phyloP scores from a whole-genome alignment of 352 stramenopile genomes.

The Phytophthora fragariaefolia region DNA sequence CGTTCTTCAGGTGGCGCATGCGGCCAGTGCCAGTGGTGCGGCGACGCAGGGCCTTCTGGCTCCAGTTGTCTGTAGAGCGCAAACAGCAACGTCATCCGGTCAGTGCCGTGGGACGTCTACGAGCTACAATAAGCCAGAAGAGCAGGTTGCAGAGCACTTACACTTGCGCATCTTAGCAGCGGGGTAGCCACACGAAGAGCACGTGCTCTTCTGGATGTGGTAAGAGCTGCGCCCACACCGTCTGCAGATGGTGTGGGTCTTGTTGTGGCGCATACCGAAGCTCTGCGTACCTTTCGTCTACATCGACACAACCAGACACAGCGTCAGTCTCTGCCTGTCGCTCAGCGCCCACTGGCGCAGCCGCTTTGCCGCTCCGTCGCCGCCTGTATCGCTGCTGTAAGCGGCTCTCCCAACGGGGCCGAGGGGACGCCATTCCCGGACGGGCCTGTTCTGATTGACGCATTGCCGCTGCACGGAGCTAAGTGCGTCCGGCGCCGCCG shows the following conservation, averaged over 20 bases:
- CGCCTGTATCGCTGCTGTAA: constrained; percentile 12
- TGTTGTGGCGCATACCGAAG: constrained; percentile 99
- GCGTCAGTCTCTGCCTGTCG: constrained; percentile 25
- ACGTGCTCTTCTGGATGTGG: constrained; percentile 99
- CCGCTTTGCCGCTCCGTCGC: constrained; percentile 3
- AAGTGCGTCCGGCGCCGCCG: background rate
- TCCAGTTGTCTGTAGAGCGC: constrained; percentile 93
- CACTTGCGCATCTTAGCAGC: constrained; percentile 98
- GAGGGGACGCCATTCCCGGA: too few species aligned
- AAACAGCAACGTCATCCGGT: background rate
- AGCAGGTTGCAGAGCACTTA: constrained; percentile 49
- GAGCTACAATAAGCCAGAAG: too few species aligned
- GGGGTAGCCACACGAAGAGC: constrained; percentile 99
- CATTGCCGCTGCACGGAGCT: constrained; percentile 11
- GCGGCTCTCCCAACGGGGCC: too few species aligned
- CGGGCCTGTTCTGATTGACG: constrained; percentile 22
- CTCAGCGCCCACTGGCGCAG: background rate
- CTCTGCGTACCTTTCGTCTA: constrained; percentile 99
- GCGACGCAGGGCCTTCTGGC: constrained; percentile 97
- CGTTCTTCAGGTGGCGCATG: constrained; percentile 99
- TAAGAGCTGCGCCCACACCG: constrained; percentile 98
- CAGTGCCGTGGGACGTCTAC: background rate
- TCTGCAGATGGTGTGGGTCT: constrained; percentile 99
- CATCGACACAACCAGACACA: constrained; percentile 32
- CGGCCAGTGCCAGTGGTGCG: constrained; percentile 96